These are phyloP conservation scores for Cercospora citrullina DNA, from an alignment of 2,329 filamentous ascomycete species.

Conservation along the genomic window DNA sequence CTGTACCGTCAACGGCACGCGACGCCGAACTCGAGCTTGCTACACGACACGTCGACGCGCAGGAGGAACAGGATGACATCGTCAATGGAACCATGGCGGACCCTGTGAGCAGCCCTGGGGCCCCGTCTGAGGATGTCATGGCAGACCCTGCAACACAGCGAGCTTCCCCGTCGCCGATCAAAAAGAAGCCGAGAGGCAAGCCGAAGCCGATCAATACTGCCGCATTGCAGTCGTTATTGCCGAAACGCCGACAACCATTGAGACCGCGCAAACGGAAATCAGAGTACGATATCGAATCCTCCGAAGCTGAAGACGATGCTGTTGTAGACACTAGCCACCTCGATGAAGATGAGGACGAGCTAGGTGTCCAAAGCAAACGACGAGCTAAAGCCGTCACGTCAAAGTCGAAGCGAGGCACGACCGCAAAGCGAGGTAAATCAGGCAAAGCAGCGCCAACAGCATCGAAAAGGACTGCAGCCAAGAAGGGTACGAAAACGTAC, in stretches of 20 bases:
- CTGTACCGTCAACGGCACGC: conserved; percentile 25
- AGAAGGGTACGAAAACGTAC: conserved; percentile 31
- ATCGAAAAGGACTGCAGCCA: conserved; percentile 13
- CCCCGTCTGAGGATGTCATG: not conserved
- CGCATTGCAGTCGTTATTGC: conserved; percentile 47
- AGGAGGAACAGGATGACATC: conserved; percentile 31
- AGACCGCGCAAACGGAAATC: conserved; percentile 29
- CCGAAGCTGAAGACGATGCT: conserved; percentile 36
- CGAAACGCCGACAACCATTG: conserved; percentile 41
- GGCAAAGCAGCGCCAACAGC: conserved; percentile 11
- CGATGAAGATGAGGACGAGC: conserved; percentile 47
- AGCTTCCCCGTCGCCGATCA: conserved; percentile 28
- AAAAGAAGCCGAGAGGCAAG: conserved; percentile 32
- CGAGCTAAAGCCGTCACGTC: conserved; percentile 25
- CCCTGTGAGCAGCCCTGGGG: conserved; percentile 43
- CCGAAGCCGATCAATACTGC: conserved; percentile 44
- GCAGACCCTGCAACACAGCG: conserved; percentile 29
- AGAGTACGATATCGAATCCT: conserved; percentile 46
- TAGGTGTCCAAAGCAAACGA: conserved; percentile 31
- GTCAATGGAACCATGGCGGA: conserved; percentile 47
- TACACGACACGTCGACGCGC: conserved; percentile 19
- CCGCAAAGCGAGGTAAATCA: conserved; percentile 25
- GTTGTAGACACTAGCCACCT: conserved; percentile 27
- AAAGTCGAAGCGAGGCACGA: conserved; percentile 16
- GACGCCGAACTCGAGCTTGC: conserved; percentile 26